A percentile compares a stretch with the other conserved stretches of the same genome.
Evolutionary conservation across 1,284 basidiomycete species (phyloP).

Genomic region (Caloboletus firmus): DNA sequence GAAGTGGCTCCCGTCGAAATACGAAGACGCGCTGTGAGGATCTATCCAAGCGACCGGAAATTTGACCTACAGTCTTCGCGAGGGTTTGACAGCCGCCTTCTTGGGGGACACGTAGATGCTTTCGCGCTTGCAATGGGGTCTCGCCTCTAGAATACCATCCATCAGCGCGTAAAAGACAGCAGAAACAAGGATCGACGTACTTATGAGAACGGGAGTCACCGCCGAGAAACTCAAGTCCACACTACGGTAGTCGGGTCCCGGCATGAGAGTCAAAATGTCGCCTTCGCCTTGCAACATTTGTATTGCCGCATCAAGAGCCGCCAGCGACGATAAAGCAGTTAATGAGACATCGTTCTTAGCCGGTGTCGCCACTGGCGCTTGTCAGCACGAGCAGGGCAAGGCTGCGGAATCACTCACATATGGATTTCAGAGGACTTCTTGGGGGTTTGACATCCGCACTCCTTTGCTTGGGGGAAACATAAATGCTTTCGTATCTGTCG

Average conservation of each 20-base stretch:
- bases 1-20: background rate
- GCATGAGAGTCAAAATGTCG: slow-evolving; percentile 5
- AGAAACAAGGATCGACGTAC: slow-evolving; percentile 4
- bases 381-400: slow-evolving; percentile 1
- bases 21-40: background rate
- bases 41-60: background rate
- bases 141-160: slow-evolving; percentile 3
- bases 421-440: slow-evolving; percentile 4
- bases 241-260: background rate
- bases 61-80: slow-evolving; percentile 21
- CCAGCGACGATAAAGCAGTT: slow-evolving; percentile 9
- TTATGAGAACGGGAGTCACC: background rate
- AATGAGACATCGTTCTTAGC: background rate
- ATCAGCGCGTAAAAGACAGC: slow-evolving; percentile 1
- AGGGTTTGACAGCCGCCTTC: slow-evolving; percentile 13
- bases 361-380: background rate
- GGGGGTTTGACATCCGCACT: background rate
- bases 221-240: slow-evolving; percentile 7
- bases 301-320: slow-evolving; percentile 5
- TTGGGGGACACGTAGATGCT: slow-evolving; percentile 17
- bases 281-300: background rate
- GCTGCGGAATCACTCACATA: slow-evolving; percentile 1
- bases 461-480: background rate
- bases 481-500: background rate
- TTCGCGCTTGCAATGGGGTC: slow-evolving; percentile 1